phyloP scores from a whole-genome alignment of 73 alveolate species.

The Paramecium sexaurelia region DNA sequence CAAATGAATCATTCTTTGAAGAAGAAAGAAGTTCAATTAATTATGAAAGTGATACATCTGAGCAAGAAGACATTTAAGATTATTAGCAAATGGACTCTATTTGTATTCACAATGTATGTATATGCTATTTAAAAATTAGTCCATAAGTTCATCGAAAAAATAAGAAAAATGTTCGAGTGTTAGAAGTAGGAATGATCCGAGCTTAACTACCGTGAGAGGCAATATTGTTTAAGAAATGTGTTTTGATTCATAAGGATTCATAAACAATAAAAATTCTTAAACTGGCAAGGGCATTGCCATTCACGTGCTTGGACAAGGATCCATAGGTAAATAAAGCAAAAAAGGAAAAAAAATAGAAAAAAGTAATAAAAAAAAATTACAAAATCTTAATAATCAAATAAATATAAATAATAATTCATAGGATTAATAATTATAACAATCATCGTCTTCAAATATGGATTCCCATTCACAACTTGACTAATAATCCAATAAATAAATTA shows the following conservation, averaged over 20 bases:
- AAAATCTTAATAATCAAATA: background rate
- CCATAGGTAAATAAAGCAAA: slow-evolving; percentile 1
- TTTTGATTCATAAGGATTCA: too few relatives aligned
- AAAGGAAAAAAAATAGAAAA: background rate
- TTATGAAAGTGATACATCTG: background rate
- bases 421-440: background rate
- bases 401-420: background rate
- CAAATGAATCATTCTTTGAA: background rate
- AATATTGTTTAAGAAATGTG: background rate
- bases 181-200: background rate
- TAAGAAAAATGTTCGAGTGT: background rate
- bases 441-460: background rate
- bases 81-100: background rate
- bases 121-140: background rate
- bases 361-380: background rate
- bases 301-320: slow-evolving; percentile 58
- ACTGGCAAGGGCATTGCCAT: slow-evolving; percentile 58
- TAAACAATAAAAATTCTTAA: background rate
- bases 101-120: background rate
- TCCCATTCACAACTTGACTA: too few relatives aligned
- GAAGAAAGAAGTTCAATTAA: background rate
- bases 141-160: background rate
- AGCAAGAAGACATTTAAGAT: background rate
- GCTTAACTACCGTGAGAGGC: background rate
- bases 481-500: background rate